These are phyloP conservation scores for Brettanomyces naardenensis DNA, from an alignment of 805 yeast species.

Conservation along the genomic window DNA sequence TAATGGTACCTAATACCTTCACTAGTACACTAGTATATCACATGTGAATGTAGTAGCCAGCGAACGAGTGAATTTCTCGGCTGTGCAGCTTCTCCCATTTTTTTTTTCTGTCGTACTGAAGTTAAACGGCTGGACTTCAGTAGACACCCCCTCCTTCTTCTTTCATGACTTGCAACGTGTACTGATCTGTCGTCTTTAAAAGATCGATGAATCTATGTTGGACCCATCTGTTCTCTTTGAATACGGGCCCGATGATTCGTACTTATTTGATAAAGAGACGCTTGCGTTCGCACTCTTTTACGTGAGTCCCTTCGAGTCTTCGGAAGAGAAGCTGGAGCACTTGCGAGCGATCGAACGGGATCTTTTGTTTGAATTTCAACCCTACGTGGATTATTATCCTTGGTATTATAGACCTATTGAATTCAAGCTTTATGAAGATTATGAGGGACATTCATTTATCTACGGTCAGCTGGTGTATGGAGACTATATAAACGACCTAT, in stretches of 20 bases:
- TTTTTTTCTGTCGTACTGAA: too few relatives aligned
- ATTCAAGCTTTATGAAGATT: constrained; percentile 11
- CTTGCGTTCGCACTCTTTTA: constrained; percentile 22
- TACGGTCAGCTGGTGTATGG: constrained; percentile 38
- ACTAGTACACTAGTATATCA: too few relatives aligned
- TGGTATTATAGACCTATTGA: constrained; percentile 31
- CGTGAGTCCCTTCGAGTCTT: constrained; percentile 22
- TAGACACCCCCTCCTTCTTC: too few relatives aligned
- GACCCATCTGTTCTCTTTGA: constrained; percentile 4
- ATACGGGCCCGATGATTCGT: constrained; percentile 9
- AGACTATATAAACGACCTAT: constrained; percentile 35
- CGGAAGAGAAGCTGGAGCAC: constrained; percentile 11
- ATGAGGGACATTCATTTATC: constrained; percentile 15
- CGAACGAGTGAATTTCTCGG: too few relatives aligned
- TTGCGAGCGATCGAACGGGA: constrained; percentile 13
- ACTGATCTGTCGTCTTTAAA: too few relatives aligned
- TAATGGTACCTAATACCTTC: too few relatives aligned
- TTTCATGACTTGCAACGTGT: too few relatives aligned
- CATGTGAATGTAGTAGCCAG: too few relatives aligned
- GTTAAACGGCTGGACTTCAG: too few relatives aligned
- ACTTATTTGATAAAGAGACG: constrained; percentile 17
- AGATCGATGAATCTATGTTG: too few relatives aligned
- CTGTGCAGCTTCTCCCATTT: too few relatives aligned
- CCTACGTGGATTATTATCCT: constrained; percentile 33
- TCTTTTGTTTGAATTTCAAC: constrained; percentile 15